phyloP scores from a whole-genome alignment of 768 basidiomycete genomes.

The Cyclocybe aegerita region DNA sequence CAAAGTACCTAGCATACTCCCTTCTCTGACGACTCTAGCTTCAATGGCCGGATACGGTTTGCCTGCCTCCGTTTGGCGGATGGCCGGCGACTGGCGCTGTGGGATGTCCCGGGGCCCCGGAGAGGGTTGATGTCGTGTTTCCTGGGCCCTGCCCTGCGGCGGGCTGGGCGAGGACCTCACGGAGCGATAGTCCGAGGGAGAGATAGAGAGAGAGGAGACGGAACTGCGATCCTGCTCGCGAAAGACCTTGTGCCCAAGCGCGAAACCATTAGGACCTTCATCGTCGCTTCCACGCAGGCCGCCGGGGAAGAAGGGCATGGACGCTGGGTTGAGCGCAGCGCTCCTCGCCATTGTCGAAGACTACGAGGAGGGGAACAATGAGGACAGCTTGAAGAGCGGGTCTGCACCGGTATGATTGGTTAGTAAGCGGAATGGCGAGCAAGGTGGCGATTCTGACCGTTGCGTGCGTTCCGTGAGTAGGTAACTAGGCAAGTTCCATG shows the following conservation, averaged over 20 bases:
- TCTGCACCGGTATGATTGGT: constrained; percentile 19
- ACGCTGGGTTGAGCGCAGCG: constrained; percentile 76
- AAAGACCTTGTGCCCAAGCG: constrained; percentile 45
- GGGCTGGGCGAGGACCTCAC: constrained; percentile 72
- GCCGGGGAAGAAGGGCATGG: constrained; percentile 84
- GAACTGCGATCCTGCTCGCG: constrained; percentile 50
- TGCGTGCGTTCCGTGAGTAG: constrained; percentile 20
- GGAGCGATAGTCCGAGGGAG: constrained; percentile 62
- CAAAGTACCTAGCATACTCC: constrained; percentile 47
- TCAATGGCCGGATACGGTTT: constrained; percentile 41
- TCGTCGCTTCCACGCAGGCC: constrained; percentile 57
- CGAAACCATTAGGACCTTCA: constrained; percentile 43
- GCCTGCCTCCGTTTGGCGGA: constrained; percentile 45
- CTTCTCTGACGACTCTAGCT: constrained; percentile 35
- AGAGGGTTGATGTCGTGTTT: constrained; percentile 34
- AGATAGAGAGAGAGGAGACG: constrained; percentile 55
- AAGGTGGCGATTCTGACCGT: constrained; percentile 18
- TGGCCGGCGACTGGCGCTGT: constrained; percentile 44
- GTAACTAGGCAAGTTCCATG: constrained; percentile 43
- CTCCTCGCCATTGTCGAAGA: constrained; percentile 65
- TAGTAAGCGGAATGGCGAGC: constrained; percentile 25
- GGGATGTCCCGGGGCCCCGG: constrained; percentile 31
- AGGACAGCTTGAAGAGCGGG: constrained; percentile 35
- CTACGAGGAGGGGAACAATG: constrained; percentile 31
- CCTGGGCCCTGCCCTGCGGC: constrained; percentile 35